These are phyloP conservation scores for Geotrichum restrictum DNA, from an alignment of 1,139 yeast species.

Conservation along the genomic window DNA sequence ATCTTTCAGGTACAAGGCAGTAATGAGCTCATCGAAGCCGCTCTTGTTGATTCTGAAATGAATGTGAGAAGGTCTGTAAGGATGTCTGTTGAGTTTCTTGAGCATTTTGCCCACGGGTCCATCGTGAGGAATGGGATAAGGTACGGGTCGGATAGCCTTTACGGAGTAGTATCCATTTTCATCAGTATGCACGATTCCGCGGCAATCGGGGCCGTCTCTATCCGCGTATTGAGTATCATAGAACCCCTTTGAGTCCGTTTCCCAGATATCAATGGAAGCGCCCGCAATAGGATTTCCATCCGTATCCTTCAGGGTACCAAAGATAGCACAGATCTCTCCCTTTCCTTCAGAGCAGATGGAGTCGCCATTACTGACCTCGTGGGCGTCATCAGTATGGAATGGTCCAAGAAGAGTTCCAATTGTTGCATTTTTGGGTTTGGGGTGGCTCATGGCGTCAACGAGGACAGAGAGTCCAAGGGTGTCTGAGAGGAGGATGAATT, in stretches of 20 bases:
- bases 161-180: conserved; percentile 37
- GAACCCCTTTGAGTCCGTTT: conserved; percentile 35
- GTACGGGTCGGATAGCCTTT: conserved; percentile 39
- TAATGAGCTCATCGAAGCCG: too few species aligned
- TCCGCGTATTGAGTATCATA: conserved; percentile 42
- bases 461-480: too few species aligned
- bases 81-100: too few species aligned
- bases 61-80: too few species aligned
- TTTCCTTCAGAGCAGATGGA: conserved; percentile 36
- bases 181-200: conserved; percentile 39
- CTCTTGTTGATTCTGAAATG: too few species aligned
- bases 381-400: conserved; percentile 41
- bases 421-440: neutral
- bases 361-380: conserved; percentile 33
- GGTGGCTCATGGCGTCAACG: too few species aligned
- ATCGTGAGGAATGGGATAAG: conserved; percentile 44
- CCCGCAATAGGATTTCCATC: conserved; percentile 32
- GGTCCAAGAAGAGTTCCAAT: conserved; percentile 37
- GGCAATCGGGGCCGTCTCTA: conserved; percentile 37
- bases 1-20: too few species aligned
- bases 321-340: conserved; percentile 35
- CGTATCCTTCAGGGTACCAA: conserved; percentile 35
- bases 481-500: too few species aligned
- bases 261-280: conserved; percentile 31
- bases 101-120: conserved; percentile 42